These are phyloP conservation scores for Eutypa lata DNA, from an alignment of 2,329 filamentous ascomycete species.

Conservation along the genomic window DNA sequence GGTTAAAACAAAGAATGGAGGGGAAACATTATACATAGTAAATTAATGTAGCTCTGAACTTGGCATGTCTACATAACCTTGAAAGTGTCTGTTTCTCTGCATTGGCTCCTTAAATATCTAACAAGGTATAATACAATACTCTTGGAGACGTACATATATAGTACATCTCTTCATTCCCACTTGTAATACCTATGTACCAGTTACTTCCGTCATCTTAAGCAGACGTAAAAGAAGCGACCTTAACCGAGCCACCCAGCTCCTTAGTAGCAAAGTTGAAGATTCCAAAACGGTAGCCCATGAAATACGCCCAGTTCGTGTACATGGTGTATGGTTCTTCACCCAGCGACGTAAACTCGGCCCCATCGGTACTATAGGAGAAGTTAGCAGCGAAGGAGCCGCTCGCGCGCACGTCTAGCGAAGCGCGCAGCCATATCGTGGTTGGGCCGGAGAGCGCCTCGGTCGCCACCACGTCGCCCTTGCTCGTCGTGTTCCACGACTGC, in stretches of 20 bases:
- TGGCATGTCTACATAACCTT: no score
- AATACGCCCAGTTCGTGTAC: conserved; percentile 40
- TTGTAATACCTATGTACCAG: no score
- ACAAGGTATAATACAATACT: no score
- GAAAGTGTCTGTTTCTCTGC: no score
- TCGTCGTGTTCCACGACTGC: conserved; percentile 15
- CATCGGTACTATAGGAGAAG: conserved; percentile 40
- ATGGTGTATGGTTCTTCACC: conserved; percentile 30
- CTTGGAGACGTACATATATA: no score
- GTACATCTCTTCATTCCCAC: no score
- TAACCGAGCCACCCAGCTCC: conserved; percentile 33
- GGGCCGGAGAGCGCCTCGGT: conserved; percentile 20
- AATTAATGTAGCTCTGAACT: no score
- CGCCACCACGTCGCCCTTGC: conserved; percentile 23
- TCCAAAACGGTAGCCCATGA: conserved; percentile 42
- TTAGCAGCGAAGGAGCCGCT: conserved; percentile 17
- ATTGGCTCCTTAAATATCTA: no score
- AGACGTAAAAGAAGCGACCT: conserved; percentile 11
- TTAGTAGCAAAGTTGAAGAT: conserved; percentile 47
- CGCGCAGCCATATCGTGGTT: conserved; percentile 31
- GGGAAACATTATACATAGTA: no score
- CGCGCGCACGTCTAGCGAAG: conserved; percentile 26
- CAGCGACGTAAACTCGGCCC: conserved; percentile 29
- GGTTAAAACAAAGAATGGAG: no score
- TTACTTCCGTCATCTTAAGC: no score